Evolutionary conservation across 169 alveolate genomes (phyloP), one percentile per base, ranked within the genome.

Genomic region (Eimeria acervulina): DNA sequence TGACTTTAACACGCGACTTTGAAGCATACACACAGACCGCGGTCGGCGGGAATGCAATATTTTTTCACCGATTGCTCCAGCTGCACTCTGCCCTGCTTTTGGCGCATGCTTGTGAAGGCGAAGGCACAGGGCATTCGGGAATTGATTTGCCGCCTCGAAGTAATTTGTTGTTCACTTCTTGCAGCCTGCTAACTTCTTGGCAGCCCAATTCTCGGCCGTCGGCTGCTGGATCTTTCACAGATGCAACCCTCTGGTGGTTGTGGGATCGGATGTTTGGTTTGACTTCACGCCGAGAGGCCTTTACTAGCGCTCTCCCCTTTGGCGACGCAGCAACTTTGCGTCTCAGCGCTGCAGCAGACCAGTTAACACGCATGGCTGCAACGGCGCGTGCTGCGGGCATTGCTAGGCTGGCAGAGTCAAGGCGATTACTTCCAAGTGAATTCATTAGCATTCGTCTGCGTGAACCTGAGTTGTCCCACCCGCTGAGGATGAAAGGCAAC

Each of bases 261-360:
- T 61, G 81, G 63, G 93, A 87, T 31, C 36, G 44, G 47, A n/a
- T 87, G 13, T 87, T 87, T 51, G 66, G 31, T 12, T 87, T 87
- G 83, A 61, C 47, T 10, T 44, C 81, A 5, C 83, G 81, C 36
- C 93, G 93, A 61, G n/a, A 36, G 72, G 63, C 93, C 33, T 61
- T 31, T 38, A 38, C 10, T 17, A 36, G 21, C 51, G 15, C 55
- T 38, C 83, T 87, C 40, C 93, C 93, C 12, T 23, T 87, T 36
- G 93, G 93, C 21, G 93, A 87, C n/a, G 93, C 81, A 17, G 93
- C 93, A 38, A 26, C 61, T 26, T 38, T 87, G 93, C 93, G 93
- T 21, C 93, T 87, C 61, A 87, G 93, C 36, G 93, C 93, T 59
- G 93, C 93, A 61, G 72, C 83, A 23, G 93, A 87, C n/a, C 78